Percentiles rank a stretch among this genome's conserved stretches.
phyloP scores from a whole-genome alignment of 1,284 basidiomycete species.

The Cryptococcus sp. region DNA sequence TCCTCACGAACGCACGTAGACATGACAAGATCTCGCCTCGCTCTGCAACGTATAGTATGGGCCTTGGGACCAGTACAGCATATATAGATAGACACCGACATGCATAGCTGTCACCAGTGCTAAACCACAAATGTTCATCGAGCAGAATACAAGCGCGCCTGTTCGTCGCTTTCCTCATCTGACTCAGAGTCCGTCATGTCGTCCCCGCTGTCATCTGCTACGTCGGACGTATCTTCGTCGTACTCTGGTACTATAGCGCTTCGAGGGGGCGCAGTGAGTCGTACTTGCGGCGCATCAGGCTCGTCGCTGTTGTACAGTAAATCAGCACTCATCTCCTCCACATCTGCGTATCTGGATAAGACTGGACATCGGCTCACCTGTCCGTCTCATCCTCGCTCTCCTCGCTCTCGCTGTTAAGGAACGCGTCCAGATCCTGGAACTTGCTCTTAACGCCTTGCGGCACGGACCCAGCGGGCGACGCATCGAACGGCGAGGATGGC shows the following conservation, averaged over 20 bases:
- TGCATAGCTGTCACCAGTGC: too few species aligned
- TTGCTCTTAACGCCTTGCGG: slow-evolving; percentile 27
- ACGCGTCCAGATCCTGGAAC: slow-evolving; percentile 52
- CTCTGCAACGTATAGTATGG: too few species aligned
- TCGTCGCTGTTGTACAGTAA: slow-evolving; percentile 47
- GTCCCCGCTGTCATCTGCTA: slow-evolving; percentile 11
- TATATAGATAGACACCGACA: too few species aligned
- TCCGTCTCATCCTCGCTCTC: slow-evolving; percentile 43
- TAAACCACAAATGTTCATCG: slow-evolving; percentile 1
- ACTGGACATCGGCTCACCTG: slow-evolving; percentile 19
- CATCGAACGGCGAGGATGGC: slow-evolving; percentile 16
- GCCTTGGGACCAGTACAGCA: too few species aligned
- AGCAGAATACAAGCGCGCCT: slow-evolving; percentile 8
- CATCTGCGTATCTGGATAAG: slow-evolving; percentile 48
- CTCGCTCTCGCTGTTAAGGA: slow-evolving; percentile 48
- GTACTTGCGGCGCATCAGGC: slow-evolving; percentile 1
- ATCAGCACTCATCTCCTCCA: too few species aligned
- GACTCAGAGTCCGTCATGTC: slow-evolving; percentile 3
- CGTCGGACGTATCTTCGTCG: slow-evolving; percentile 27
- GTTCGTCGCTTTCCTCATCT: slow-evolving; percentile 14
- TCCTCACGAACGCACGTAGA: too few species aligned
- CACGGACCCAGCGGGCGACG: slow-evolving; percentile 26
- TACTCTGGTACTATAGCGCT: slow-evolving; percentile 41
- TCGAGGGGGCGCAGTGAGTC: slow-evolving; percentile 28
- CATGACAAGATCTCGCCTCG: too few species aligned